phyloP scores from a whole-genome alignment of 2,329 filamentous ascomycete species.

The Lojkania enalia region DNA sequence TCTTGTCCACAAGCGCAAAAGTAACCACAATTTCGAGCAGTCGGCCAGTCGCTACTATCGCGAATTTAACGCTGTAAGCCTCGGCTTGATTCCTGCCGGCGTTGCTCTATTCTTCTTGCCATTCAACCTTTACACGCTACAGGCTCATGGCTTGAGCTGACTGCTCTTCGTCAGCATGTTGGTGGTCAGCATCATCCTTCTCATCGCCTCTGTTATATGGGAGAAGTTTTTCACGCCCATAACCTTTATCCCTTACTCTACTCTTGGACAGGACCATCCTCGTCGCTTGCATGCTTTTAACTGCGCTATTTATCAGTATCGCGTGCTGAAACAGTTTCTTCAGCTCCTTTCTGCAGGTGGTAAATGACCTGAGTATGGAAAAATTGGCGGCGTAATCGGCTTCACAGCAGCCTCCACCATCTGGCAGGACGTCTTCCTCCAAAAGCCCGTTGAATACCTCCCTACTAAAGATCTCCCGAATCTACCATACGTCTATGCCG shows the following conservation, averaged over 20 bases:
- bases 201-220: conserved; percentile 41
- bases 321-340: conserved; percentile 40
- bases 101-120: conserved; percentile 68
- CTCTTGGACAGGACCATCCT: conserved; percentile 54
- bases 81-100: conserved; percentile 63
- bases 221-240: conserved; percentile 44
- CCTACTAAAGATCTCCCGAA: conserved; percentile 7
- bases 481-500: conserved; percentile 50
- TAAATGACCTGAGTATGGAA: conserved; percentile 38
- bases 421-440: conserved; percentile 62
- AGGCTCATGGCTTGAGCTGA: conserved; percentile 33
- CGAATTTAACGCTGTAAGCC: conserved; percentile 65
- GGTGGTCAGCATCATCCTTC: conserved; percentile 35
- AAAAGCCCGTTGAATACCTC: conserved; percentile 19
- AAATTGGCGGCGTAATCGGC: conserved; percentile 50
- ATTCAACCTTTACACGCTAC: conserved; percentile 56
- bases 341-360: conserved; percentile 45
- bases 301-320: conserved; percentile 30
- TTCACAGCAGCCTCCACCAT: conserved; percentile 62
- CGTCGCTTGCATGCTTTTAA: conserved; percentile 50
- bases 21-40: conserved; percentile 52
- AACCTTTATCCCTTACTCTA: conserved; percentile 49
- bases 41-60: conserved; percentile 57
- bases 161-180: conserved; percentile 44
- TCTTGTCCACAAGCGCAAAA: conserved; percentile 47